Conservation (phyloP, 2,329 filamentous ascomycete genomes). For the Aspergillus cejpii region DNA sequence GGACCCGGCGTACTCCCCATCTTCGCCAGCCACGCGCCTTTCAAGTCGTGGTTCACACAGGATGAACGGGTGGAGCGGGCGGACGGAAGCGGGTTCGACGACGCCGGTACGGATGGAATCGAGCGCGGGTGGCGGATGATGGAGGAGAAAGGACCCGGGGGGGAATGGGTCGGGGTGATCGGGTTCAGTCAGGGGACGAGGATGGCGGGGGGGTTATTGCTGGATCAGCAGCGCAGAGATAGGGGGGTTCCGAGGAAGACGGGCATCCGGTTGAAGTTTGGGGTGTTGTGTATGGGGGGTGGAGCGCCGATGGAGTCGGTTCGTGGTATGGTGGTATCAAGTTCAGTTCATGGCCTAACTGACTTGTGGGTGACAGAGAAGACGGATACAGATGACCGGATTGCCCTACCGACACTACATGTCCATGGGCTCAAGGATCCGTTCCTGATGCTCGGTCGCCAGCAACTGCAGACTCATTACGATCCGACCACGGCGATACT, state of each 20-base stretch:
- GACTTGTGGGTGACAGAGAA: not conserved
- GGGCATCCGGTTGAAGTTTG: slow-evolving; percentile 11
- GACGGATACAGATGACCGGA: not conserved
- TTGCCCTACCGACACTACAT: slow-evolving; percentile 17
- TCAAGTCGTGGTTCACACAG: slow-evolving; percentile 17
- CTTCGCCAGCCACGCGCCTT: slow-evolving; percentile 14
- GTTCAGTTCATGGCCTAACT: too few species aligned
- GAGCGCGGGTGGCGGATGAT: slow-evolving; percentile 16
- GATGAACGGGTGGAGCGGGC: slow-evolving; percentile 6
- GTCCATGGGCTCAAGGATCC: slow-evolving; percentile 19
- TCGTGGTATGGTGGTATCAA: too few species aligned
- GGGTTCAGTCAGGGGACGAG: slow-evolving; percentile 21
- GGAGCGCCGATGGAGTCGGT: slow-evolving; percentile 18
- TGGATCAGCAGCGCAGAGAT: slow-evolving; percentile 18
- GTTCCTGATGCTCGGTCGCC: slow-evolving; percentile 12
- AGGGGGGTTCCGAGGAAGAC: not conserved
- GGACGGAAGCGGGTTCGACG: slow-evolving; percentile 19
- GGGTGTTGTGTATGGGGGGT: slow-evolving; percentile 17
- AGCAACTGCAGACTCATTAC: slow-evolving; percentile 14
- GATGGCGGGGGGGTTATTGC: slow-evolving; percentile 14
- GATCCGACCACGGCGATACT: slow-evolving; percentile 6
- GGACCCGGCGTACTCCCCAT: slow-evolving; percentile 20
- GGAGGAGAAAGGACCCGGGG: slow-evolving; percentile 7
- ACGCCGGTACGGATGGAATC: slow-evolving; percentile 13
- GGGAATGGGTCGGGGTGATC: slow-evolving; percentile 18